These are phyloP conservation scores for Akanthomyces uredinophilus DNA, from an alignment of 2,329 filamentous ascomycete genomes.

Conservation along the genomic window DNA sequence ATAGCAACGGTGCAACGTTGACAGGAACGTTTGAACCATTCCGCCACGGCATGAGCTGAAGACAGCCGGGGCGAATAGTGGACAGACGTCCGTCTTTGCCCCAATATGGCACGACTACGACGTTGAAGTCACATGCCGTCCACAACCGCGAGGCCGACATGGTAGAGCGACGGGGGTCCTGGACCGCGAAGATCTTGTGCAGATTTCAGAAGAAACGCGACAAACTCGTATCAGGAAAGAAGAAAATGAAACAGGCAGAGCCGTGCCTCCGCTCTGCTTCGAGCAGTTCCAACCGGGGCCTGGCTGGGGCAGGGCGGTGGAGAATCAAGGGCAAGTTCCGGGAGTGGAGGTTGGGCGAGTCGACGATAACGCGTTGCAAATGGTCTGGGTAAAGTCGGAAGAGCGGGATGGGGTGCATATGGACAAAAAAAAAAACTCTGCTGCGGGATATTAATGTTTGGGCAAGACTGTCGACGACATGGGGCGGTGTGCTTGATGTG, in stretches of 20 bases:
- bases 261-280: not conserved
- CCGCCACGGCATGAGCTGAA: not conserved
- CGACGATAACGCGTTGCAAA: not conserved
- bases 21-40: not conserved
- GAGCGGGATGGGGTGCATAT: not conserved
- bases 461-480: too few species aligned
- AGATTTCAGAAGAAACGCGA: constrained; percentile 1
- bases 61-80: not conserved
- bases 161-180: too few species aligned
- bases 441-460: not conserved
- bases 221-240: not conserved
- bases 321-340: not conserved
- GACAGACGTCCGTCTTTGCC: not conserved
- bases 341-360: not conserved
- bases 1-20: not conserved
- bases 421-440: not conserved
- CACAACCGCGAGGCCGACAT: not conserved
- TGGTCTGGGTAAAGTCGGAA: not conserved
- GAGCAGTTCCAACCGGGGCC: not conserved
- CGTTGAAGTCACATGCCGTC: not conserved
- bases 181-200: not conserved
- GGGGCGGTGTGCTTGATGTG: too few species aligned
- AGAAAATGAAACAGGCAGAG: too few species aligned
- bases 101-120: not conserved
- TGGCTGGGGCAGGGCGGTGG: not conserved